Conservation (phyloP, 495 filamentous ascomycete genomes). For the Neurospora terricola region DNA sequence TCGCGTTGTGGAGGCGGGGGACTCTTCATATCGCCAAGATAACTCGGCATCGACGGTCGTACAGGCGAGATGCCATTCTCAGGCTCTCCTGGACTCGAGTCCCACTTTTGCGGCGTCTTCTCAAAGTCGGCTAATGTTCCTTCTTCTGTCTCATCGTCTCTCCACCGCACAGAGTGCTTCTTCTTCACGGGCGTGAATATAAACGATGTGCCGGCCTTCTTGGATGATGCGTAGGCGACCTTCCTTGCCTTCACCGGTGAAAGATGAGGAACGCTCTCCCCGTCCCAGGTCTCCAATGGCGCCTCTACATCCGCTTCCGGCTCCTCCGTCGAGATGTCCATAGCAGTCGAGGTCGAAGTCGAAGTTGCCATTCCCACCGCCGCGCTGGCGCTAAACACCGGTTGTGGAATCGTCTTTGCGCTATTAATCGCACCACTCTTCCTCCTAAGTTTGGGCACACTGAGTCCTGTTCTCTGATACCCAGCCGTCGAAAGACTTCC, state of each 20-base stretch:
- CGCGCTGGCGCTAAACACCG: not conserved
- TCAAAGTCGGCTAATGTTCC: constrained; percentile 80
- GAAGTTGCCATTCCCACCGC: not conserved
- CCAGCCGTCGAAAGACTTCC: constrained; percentile 54
- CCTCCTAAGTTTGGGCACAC: not conserved
- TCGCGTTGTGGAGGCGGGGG: not conserved
- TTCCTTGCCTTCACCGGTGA: not conserved
- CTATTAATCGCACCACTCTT: not conserved
- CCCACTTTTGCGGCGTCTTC: constrained; percentile 65
- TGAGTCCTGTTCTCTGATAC: constrained; percentile 46
- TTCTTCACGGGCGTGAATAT: constrained; percentile 75
- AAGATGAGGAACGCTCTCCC: not conserved
- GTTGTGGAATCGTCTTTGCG: not conserved
- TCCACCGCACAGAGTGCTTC: constrained; percentile 82
- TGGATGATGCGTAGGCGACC: not conserved
- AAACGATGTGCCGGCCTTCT: constrained; percentile 5
- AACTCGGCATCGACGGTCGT: constrained; percentile 28
- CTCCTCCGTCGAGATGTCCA: not conserved
- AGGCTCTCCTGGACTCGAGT: constrained; percentile 37
- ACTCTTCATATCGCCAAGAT: constrained; percentile 18
- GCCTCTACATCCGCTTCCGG: not conserved
- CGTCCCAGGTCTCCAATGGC: not conserved
- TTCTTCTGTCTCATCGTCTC: constrained; percentile 75
- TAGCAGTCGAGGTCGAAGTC: not conserved
- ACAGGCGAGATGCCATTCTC: constrained; percentile 14